Conservation (phyloP, 495 filamentous ascomycete genomes). For the Hypoxylon trugodes region DNA sequence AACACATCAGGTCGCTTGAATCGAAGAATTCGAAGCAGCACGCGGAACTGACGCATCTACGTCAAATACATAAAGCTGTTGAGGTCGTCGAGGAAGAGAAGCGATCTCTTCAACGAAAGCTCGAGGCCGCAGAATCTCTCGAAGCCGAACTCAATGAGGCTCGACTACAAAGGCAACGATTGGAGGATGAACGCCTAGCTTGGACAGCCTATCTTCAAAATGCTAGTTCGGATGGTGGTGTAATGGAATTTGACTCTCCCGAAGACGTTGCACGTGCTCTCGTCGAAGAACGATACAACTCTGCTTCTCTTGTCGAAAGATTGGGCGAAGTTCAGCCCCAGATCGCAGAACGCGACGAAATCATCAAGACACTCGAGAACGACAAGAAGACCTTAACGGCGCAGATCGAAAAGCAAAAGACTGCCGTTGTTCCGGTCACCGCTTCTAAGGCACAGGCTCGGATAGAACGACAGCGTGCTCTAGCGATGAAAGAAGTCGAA, state of each 20-base stretch:
- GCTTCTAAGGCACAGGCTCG: slow-evolving; percentile 71
- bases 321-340: slow-evolving; percentile 83
- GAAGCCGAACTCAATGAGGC: slow-evolving; percentile 79
- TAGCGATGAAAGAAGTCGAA: slow-evolving; percentile 91
- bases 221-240: slow-evolving; percentile 60
- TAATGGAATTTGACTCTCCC: slow-evolving; percentile 82
- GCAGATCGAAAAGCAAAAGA: slow-evolving; percentile 76
- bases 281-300: slow-evolving; percentile 81
- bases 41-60: slow-evolving; percentile 80
- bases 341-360: slow-evolving; percentile 78
- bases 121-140: slow-evolving; percentile 78
- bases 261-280: slow-evolving; percentile 87
- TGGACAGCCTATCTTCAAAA: slow-evolving; percentile 89
- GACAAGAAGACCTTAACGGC: slow-evolving; percentile 67
- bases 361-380: slow-evolving; percentile 74
- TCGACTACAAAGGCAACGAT: slow-evolving; percentile 79
- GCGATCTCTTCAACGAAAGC: slow-evolving; percentile 75
- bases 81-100: slow-evolving; percentile 98
- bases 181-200: slow-evolving; percentile 86
- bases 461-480: slow-evolving; percentile 79
- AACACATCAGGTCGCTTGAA: slow-evolving; percentile 86
- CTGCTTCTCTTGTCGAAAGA: slow-evolving; percentile 76
- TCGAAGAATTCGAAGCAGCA: slow-evolving; percentile 78
- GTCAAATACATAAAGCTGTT: slow-evolving; percentile 80
- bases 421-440: slow-evolving; percentile 56